Evolutionary conservation across 345 rosid species (phyloP), one percentile per base, ranked within the genome.

Genomic region (Brassica carinata): DNA sequence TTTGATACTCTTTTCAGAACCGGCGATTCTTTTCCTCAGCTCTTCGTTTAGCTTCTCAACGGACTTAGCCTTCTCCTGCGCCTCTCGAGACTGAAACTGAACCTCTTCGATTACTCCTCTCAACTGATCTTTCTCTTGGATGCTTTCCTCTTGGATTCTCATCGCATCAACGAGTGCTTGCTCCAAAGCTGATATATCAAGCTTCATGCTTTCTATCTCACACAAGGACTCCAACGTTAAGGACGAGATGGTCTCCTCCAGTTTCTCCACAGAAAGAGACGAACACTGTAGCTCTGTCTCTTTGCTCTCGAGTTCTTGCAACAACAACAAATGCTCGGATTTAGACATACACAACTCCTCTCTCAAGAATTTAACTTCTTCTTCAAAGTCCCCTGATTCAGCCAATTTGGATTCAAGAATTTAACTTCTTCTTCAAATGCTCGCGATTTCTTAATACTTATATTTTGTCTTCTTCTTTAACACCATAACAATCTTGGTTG

Each of bases 171-270:
- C n/a, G n/a, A n/a, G n/a, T n/a, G n/a, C n/a, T n/a, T n/a, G n/a
- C n/a, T n/a, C n/a, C n/a, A n/a, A n/a, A n/a, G n/a, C n/a, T n/a
- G n/a, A n/a, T n/a, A n/a, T n/a, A n/a, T n/a, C n/a, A n/a, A n/a
- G n/a, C n/a, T n/a, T n/a, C n/a, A n/a, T n/a, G n/a, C n/a, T n/a
- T n/a, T n/a, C n/a, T n/a, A n/a, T n/a, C n/a, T n/a, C n/a, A n/a
- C n/a, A n/a, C n/a, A n/a, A n/a, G n/a, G n/a, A n/a, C n/a, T n/a
- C n/a, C n/a, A n/a, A n/a, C n/a, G n/a, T n/a, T n/a, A n/a, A n/a
- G n/a, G n/a, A n/a, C n/a, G n/a, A n/a, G 64, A 89, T 78, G 8
- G 91, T 85, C 78, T 90, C 90, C 89, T 95, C 97, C 74, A 92
- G 89, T 83, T 89, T 91, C 87, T 88, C 88, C 29, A 86, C 72